A percentile compares a stretch with the other conserved stretches of the same genome.
phyloP scores from a whole-genome alignment of 164 flowering plant species.

The Chimonanthus praecox region DNA sequence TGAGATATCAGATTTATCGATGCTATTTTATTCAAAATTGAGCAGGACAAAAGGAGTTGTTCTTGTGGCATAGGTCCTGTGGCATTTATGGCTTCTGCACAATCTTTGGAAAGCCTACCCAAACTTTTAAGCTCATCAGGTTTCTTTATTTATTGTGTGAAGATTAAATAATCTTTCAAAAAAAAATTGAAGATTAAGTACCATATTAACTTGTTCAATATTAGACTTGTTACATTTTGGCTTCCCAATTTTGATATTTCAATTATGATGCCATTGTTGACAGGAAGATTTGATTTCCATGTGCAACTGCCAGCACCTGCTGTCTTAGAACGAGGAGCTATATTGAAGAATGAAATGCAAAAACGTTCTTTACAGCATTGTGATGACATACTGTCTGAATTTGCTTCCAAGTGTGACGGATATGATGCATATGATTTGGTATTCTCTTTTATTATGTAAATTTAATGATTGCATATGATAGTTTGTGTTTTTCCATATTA shows the following conservation, averaged over 20 bases:
- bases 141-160: conserved; percentile 5
- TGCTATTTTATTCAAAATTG: conserved; percentile 5
- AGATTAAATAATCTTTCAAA: not conserved
- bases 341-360: conserved; percentile 73
- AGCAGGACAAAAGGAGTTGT: conserved; percentile 63
- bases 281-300: conserved; percentile 96
- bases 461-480: not conserved
- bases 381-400: conserved; percentile 56
- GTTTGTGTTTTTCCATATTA: too few species aligned
- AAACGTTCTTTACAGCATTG: conserved; percentile 70
- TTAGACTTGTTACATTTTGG: not conserved
- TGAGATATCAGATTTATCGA: not conserved
- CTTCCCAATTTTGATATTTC: not conserved
- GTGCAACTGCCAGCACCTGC: conserved; percentile 81
- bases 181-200: too few species aligned
- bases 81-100: conserved; percentile 78
- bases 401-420: conserved; percentile 91
- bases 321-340: conserved; percentile 70
- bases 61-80: conserved; percentile 80
- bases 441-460: conserved; percentile 8
- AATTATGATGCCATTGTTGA: conserved; percentile 13
- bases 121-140: conserved; percentile 77
- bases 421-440: conserved; percentile 99
- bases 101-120: conserved; percentile 61
- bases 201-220: not conserved